These are phyloP conservation scores for Colletotrichum eremochloae DNA, from an alignment of 2,329 filamentous ascomycete species.

Conservation along the genomic window DNA sequence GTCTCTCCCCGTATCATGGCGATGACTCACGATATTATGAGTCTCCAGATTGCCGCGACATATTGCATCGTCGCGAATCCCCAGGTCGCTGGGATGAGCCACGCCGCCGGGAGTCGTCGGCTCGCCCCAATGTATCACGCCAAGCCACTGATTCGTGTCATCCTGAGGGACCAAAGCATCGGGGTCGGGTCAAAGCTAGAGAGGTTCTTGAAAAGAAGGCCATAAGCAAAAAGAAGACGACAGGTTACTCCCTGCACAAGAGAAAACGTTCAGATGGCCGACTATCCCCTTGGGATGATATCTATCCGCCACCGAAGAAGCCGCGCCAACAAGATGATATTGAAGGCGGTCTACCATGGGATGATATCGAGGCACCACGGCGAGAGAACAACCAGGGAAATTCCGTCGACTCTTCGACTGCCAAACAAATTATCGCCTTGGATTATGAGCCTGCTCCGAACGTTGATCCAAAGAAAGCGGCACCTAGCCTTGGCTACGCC, in stretches of 20 bases:
- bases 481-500: neutral
- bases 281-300: slow-evolving; percentile 48
- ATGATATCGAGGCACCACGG: neutral
- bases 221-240: neutral
- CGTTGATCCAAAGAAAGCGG: neutral
- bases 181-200: neutral
- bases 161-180: neutral
- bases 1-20: neutral
- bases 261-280: slow-evolving; percentile 41
- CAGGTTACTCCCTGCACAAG: neutral
- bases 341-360: slow-evolving; percentile 15
- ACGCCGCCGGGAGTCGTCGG: neutral
- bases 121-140: neutral
- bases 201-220: neutral
- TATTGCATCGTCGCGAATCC: too few species aligned
- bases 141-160: neutral
- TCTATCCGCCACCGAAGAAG: slow-evolving; percentile 34
- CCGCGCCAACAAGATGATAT: neutral
- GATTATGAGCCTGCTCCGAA: neutral
- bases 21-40: too few species aligned
- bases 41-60: neutral
- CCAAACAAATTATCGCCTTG: neutral
- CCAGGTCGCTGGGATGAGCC: neutral
- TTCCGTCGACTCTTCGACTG: neutral
- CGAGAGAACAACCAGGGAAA: neutral